These are phyloP conservation scores for Triglochin maritima DNA, from an alignment of 106 monocot species.

Conservation along the genomic window DNA sequence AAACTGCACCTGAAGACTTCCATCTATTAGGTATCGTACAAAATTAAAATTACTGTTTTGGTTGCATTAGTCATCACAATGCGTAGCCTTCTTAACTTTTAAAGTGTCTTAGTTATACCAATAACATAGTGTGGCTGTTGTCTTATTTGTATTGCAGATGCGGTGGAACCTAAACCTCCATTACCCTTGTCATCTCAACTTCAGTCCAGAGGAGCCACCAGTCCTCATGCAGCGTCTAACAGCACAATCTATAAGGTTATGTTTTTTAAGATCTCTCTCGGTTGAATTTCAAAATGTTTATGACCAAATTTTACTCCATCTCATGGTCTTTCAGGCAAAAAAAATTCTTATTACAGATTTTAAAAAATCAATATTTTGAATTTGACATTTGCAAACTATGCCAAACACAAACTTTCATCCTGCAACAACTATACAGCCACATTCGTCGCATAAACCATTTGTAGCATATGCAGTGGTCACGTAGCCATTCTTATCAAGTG, in stretches of 20 bases:
- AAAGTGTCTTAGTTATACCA: no score
- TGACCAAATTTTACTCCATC: not conserved
- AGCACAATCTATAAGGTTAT: not conserved
- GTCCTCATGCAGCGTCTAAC: not conserved
- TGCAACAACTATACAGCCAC: no score
- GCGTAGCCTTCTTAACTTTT: not conserved
- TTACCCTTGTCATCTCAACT: constrained; percentile 22
- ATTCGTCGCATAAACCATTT: no score
- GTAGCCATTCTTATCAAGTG: no score
- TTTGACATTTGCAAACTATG: no score
- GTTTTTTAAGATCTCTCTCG: not conserved
- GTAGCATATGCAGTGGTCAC: no score
- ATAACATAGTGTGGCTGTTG: not conserved
- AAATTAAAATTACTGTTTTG: not conserved
- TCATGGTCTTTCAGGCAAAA: not conserved
- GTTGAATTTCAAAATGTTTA: not conserved
- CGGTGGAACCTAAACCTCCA: constrained; percentile 15
- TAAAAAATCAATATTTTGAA: not conserved
- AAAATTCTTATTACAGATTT: not conserved
- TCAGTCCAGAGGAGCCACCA: constrained; percentile 12
- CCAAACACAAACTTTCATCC: no score
- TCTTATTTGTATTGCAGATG: constrained; percentile 14
- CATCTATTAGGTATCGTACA: constrained; percentile 32
- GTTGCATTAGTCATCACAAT: not conserved
- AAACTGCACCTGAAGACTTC: constrained; percentile 29